A percentile compares a stretch with the other conserved stretches of the same genome.
phyloP scores from a whole-genome alignment of 1,284 basidiomycete genomes.

The Kwoniella shivajii region DNA sequence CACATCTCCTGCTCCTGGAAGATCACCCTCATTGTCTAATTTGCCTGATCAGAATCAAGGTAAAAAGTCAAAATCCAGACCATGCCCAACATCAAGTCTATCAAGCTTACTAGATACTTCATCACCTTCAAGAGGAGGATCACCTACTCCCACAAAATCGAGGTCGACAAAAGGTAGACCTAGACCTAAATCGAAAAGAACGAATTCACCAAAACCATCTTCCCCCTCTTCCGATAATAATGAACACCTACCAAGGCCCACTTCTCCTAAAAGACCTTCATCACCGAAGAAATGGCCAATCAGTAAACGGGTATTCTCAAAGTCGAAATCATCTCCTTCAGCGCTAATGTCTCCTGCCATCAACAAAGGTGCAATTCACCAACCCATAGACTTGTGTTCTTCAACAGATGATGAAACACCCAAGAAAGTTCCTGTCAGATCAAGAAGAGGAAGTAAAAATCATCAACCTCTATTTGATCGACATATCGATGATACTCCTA shows the following conservation, averaged over 20 bases:
- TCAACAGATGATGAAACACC: neutral
- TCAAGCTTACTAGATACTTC: constrained; percentile 9
- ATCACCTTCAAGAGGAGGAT: neutral
- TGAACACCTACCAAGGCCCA: neutral
- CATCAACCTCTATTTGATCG: too few species aligned
- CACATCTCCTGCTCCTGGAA: constrained; percentile 4
- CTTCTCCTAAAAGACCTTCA: neutral
- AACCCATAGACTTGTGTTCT: constrained; percentile 24
- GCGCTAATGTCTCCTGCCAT: constrained; percentile 1
- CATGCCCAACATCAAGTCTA: constrained; percentile 11
- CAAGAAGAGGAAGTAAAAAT: neutral
- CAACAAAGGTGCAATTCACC: neutral
- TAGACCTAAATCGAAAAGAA: neutral
- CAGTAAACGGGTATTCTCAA: constrained; percentile 11
- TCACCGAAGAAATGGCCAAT: constrained; percentile 5
- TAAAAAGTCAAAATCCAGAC: constrained; percentile 10
- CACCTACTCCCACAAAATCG: neutral
- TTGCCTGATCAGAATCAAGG: neutral
- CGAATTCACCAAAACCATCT: constrained; percentile 4
- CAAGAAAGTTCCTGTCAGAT: neutral
- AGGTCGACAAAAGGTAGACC: neutral
- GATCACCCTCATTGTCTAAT: constrained; percentile 3
- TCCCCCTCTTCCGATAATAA: neutral
- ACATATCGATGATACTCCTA: too few species aligned
- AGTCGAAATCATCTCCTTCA: constrained; percentile 20